Base-by-base conservation (phyloP, 2,329 filamentous ascomycete species). In the Zymoseptoria crescenta region DNA sequence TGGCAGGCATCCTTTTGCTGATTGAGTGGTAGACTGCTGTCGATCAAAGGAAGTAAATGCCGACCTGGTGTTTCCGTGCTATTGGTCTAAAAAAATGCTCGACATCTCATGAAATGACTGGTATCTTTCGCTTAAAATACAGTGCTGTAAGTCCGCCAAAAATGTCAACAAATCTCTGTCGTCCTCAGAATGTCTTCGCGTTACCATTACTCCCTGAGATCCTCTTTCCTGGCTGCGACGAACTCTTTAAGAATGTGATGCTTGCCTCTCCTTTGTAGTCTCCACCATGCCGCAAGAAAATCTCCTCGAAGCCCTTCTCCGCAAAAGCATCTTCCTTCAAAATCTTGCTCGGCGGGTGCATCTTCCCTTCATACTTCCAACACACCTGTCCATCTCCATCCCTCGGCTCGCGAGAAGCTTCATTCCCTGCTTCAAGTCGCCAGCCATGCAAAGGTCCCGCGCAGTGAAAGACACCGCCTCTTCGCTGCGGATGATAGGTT, bases 1-100 rank as follows among this genome's bases (percentile, higher is more conserved):
- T 61, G 72, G 74, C 5, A 62, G 69, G 41, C 70, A 73, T 63
- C 71, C 70, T 20, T 64, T 70, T 50, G 62, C 65, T 5, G 35
- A 16, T 13, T 45, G 35, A 45, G 6, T n/a, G n/a, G 35, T 13
- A 45, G 10, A 45, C 16, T 45, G 10, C n/a, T 16, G 35, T 45
- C 5, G 35, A 45, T 45, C 5, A 7, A 45, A 45, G 13, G 16
- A n/a, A 45, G 4, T 30, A 8, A 8, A 30, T 30, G 29, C 29
- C 8, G 24, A 24, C 4, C 24, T 24, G 24, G 24, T 24, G 24
- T 45, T 13, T 16, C 4, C 5, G 13, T 4, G 13, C 35, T 45
- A 13, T 45, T 45, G 16, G 16, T 5, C 35, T 2, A 45, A n/a
- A n/a, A 45, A n/a, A n/a, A n/a, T 45, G 35, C 35, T 6, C 35